Base-by-base conservation (phyloP, 306 rosid species). In the Cicer cuneatum region DNA sequence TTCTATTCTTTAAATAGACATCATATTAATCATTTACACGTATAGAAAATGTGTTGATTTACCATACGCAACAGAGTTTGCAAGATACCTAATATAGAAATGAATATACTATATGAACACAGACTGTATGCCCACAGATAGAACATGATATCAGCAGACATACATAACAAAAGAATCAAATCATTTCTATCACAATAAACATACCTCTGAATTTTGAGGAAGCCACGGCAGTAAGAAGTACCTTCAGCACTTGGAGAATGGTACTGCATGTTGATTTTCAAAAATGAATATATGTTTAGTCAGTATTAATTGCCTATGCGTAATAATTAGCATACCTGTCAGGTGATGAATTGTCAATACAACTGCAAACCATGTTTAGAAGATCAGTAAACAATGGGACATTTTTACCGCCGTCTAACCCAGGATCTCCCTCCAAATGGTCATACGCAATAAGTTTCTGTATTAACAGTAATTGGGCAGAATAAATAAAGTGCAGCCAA, bases 391-490 rank as follows among this genome's bases (percentile, higher is more conserved):
- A 92, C 49, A 86, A 77, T 2, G 85, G 85, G 62, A 52, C 96
- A 85, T 89, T 95, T 89, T 86, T 90, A 70, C 97, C 93, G 58
- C 92, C 96, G 43, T 95, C 93, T 81, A 95, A 85, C 69, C 99
- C 98, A 66, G 93, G 99, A 86, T 95, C 99, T 76, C 99, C 99
- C 86, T 95, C 99, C 76, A 95, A 80, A 87, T 95, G 99, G 80
- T 95, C 97, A 73, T 95, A 95, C 9, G 99, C 98, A 73, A 95
- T 95, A 84, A 95, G 99, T 87, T 95, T 95, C 99, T 95, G 96
- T 14, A 58, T 76, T 80, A 53, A 73, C 52, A 59, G 66, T 61
- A 80, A 60, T 68, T 46, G 72, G 54, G 37, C 29, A 73, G 64
- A 42, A 79, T 69, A 68, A 82, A 83, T 74, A 63, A 78, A 67